phyloP scores from a whole-genome alignment of 2,329 filamentous ascomycete species.

The Exophiala bonariae region DNA sequence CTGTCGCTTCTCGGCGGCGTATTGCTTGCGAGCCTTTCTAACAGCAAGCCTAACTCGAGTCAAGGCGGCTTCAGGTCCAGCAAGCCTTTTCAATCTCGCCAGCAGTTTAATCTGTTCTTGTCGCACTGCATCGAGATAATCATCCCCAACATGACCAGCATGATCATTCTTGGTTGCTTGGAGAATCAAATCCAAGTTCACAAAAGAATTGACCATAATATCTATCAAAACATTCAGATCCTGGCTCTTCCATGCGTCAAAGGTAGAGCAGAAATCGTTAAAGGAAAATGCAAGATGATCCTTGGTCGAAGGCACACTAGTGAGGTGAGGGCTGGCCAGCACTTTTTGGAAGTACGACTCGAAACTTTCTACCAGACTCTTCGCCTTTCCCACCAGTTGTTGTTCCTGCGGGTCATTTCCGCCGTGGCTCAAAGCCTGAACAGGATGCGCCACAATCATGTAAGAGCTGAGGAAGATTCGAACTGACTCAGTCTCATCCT shows the following conservation, averaged over 20 bases:
- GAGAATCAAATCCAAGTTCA: conserved; percentile 66
- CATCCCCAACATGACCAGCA: conserved; percentile 60
- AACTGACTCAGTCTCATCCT: conserved; percentile 51
- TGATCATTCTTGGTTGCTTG: conserved; percentile 66
- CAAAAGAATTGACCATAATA: conserved; percentile 67
- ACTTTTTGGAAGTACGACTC: conserved; percentile 15
- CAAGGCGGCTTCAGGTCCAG: conserved; percentile 61
- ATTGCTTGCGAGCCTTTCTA: conserved; percentile 48
- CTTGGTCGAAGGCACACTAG: not conserved
- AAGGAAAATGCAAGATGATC: conserved; percentile 53
- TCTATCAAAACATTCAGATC: conserved; percentile 64
- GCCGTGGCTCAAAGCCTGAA: conserved; percentile 54
- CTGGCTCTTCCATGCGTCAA: conserved; percentile 65
- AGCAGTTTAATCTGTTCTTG: conserved; percentile 65
- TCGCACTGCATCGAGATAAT: conserved; percentile 65
- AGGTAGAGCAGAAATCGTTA: conserved; percentile 61
- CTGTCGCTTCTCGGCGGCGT: conserved; percentile 18
- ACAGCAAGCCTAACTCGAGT: conserved; percentile 61
- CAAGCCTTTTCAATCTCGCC: conserved; percentile 62
- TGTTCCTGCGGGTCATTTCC: conserved; percentile 63
- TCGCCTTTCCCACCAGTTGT: conserved; percentile 61
- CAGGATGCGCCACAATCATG: conserved; percentile 62
- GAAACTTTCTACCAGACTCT: conserved; percentile 52
- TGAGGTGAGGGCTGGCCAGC: conserved; percentile 1
- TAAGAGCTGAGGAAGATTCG: conserved; percentile 65